Evolutionary conservation across 2,329 filamentous ascomycete genomes (phyloP).

Genomic region (Tolypocladium guangdongense): DNA sequence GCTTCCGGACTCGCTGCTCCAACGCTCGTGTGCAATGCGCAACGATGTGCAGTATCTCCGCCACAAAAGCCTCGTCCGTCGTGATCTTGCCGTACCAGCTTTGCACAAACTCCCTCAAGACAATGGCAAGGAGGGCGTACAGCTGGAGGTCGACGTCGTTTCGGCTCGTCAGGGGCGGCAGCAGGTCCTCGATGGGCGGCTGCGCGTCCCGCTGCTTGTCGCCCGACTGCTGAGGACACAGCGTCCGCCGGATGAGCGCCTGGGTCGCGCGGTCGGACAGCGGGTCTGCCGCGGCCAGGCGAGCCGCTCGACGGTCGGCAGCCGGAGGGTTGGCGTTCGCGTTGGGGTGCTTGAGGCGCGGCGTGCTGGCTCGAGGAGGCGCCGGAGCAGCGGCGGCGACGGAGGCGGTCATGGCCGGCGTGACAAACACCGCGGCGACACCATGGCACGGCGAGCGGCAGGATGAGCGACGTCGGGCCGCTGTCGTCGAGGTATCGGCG

Average conservation of each 20-base stretch:
- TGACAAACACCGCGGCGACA: slow-evolving; percentile 5
- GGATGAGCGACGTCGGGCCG: neutral
- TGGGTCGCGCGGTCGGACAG: slow-evolving; percentile 70
- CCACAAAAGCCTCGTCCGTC: slow-evolving; percentile 75
- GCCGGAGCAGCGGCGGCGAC: slow-evolving; percentile 8
- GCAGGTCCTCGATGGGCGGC: slow-evolving; percentile 62
- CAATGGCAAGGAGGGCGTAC: slow-evolving; percentile 82
- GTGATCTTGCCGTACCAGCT: slow-evolving; percentile 92
- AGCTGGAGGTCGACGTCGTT: slow-evolving; percentile 90
- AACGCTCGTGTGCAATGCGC: slow-evolving; percentile 83
- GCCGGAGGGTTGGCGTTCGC: slow-evolving; percentile 11
- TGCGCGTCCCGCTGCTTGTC: slow-evolving; percentile 40
- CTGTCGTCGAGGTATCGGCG: neutral
- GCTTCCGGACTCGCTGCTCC: slow-evolving; percentile 72
- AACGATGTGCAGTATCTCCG: slow-evolving; percentile 80
- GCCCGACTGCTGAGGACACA: slow-evolving; percentile 61
- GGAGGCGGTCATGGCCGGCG: slow-evolving; percentile 18
- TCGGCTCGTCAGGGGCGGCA: slow-evolving; percentile 86
- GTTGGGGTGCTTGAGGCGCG: slow-evolving; percentile 3
- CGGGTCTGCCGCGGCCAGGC: slow-evolving; percentile 32
- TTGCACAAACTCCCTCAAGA: slow-evolving; percentile 82
- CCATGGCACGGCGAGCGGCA: slow-evolving; percentile 14
- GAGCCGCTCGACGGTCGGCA: slow-evolving; percentile 20
- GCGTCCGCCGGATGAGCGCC: slow-evolving; percentile 68
- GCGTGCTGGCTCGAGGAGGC: slow-evolving; percentile 4